Evolutionary conservation across 2,329 filamentous ascomycete genomes (phyloP).

Genomic region (Aspergillus sergii): DNA sequence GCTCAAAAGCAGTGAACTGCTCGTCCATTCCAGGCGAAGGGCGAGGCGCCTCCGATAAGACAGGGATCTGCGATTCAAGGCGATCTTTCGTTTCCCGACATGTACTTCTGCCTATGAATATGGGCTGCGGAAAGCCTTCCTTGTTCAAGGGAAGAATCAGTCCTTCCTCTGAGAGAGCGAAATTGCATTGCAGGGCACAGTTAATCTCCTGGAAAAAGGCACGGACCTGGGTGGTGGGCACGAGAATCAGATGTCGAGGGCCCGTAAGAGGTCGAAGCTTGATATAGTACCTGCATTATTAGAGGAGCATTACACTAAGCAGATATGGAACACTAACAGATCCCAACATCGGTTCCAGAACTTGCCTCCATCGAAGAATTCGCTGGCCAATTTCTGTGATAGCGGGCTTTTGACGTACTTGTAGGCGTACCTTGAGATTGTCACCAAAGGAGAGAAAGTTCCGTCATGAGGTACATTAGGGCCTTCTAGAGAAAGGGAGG

Average conservation of each 20-base stretch:
- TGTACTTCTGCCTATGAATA: conserved; percentile 64
- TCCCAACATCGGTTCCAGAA: conserved; percentile 69
- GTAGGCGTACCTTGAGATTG: conserved; percentile 47
- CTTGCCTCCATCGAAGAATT: conserved; percentile 45
- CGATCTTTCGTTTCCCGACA: conserved; percentile 47
- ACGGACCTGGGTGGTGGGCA: conserved; percentile 68
- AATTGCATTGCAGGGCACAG: conserved; percentile 46
- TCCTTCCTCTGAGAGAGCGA: conserved; percentile 63
- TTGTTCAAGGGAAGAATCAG: conserved; percentile 65
- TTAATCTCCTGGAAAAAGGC: conserved; percentile 69
- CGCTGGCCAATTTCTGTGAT: conserved; percentile 36
- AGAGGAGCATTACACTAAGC: background rate
- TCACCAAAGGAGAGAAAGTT: conserved; percentile 43
- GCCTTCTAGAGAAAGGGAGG: background rate
- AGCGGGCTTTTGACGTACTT: conserved; percentile 39
- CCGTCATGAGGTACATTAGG: conserved; percentile 14
- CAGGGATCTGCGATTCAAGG: conserved; percentile 39
- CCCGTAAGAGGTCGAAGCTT: conserved; percentile 53
- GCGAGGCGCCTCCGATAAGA: background rate
- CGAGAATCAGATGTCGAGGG: conserved; percentile 64
- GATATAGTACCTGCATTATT: conserved; percentile 64
- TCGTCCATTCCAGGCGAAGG: conserved; percentile 13
- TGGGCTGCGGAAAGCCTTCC: conserved; percentile 64
- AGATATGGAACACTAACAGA: conserved; percentile 60
- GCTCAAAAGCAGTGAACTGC: conserved; percentile 27